Conservation (phyloP, 768 basidiomycete species). For the Calocybe cyanea region DNA sequence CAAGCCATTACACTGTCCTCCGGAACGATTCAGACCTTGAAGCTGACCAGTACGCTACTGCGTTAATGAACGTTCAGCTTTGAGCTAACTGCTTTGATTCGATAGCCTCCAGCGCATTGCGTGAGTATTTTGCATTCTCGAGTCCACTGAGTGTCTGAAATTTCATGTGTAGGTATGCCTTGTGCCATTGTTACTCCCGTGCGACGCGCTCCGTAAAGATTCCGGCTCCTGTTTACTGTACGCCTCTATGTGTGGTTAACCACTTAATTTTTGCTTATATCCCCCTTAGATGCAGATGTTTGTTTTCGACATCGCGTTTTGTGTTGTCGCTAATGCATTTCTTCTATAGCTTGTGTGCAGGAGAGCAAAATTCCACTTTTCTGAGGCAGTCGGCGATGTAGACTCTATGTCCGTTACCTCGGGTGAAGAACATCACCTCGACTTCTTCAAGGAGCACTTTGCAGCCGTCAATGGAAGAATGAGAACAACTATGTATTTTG, state of each 20-base stretch:
- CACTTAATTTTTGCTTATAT: background rate
- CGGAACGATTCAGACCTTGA: constrained; percentile 27
- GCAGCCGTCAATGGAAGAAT: constrained; percentile 24
- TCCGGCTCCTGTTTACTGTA: constrained; percentile 70
- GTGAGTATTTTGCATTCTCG: constrained; percentile 34
- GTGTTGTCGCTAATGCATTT: background rate
- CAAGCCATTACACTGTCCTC: constrained; percentile 56
- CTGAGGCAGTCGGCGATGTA: constrained; percentile 27
- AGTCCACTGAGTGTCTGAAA: background rate
- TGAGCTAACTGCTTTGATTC: constrained; percentile 8
- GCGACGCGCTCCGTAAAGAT: constrained; percentile 73
- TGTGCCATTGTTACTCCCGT: constrained; percentile 68
- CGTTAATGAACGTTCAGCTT: background rate
- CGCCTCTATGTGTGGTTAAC: constrained; percentile 16
- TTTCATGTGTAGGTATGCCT: constrained; percentile 25
- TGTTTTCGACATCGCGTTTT: constrained; percentile 12
- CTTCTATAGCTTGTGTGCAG: constrained; percentile 46
- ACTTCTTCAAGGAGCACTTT: constrained; percentile 32
- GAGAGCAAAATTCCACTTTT: constrained; percentile 50
- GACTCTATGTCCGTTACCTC: constrained; percentile 36
- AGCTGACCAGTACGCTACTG: constrained; percentile 18
- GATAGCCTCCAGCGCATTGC: constrained; percentile 42
- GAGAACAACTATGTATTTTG: constrained; percentile 27
- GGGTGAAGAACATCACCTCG: constrained; percentile 18
- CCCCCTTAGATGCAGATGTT: constrained; percentile 52